Conservation (phyloP, 208 protist genomes). For the Leishmania lainsoni region DNA sequence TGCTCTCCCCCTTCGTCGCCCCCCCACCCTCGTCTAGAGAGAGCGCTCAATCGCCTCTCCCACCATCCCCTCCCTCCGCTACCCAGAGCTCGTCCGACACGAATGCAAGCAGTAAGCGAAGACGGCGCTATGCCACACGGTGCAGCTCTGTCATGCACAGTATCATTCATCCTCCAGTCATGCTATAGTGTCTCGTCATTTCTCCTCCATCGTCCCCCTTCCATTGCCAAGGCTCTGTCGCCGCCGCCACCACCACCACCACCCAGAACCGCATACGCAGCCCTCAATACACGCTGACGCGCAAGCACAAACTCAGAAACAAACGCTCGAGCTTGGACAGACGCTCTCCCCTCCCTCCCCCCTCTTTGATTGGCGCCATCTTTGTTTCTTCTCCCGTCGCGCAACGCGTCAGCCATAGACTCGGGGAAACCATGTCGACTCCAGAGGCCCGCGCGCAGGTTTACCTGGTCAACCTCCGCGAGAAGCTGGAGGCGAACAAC, state of each 20-base stretch:
- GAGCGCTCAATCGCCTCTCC: background rate
- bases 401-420: background rate
- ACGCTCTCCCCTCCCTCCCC: background rate
- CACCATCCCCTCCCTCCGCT: background rate
- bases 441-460: conserved; percentile 41
- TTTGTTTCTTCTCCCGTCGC: background rate
- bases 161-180: background rate
- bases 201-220: background rate
- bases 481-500: conserved; percentile 34
- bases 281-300: background rate
- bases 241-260: background rate
- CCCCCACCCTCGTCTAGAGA: background rate
- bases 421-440: conserved; percentile 23
- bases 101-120: background rate
- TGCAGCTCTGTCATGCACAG: background rate
- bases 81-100: background rate
- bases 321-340: background rate
- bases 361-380: background rate
- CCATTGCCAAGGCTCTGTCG: background rate
- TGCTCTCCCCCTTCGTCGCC: background rate
- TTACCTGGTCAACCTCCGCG: conserved; percentile 58
- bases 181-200: background rate
- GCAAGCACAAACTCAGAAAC: background rate
- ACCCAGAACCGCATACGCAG: background rate
- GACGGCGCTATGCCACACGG: background rate